Conservation (phyloP, 345 rosid species). For the Psidium friedrichsthalianum region DNA sequence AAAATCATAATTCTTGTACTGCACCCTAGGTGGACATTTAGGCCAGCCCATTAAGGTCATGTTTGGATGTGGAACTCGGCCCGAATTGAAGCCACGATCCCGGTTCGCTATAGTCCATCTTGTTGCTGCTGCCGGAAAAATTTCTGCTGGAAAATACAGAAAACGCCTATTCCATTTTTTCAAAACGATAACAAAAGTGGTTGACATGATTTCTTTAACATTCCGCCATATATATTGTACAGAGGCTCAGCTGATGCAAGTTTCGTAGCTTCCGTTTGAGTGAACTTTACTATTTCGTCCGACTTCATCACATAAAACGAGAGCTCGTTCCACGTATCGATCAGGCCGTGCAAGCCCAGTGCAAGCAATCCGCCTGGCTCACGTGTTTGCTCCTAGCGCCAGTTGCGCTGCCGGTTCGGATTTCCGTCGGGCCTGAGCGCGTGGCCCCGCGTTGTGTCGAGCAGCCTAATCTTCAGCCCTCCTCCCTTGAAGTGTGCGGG, state of each 20-base stretch:
- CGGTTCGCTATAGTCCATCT: no score
- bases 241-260: neutral
- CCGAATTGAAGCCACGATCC: no score
- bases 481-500: no score
- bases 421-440: constrained; percentile 62
- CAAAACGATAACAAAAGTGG: no score
- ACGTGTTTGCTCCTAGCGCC: constrained; percentile 13
- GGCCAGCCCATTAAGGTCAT: no score
- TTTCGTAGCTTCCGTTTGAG: neutral
- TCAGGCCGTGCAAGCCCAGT: constrained; percentile 84
- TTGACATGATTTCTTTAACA: neutral
- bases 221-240: neutral
- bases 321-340: constrained; percentile 66
- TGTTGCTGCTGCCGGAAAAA: no score
- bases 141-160: no score
- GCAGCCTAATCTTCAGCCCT: constrained; percentile 22
- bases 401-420: constrained; percentile 26
- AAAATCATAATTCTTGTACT: no score
- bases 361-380: constrained; percentile 45
- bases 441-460: constrained; percentile 39
- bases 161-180: no score
- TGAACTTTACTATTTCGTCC: neutral
- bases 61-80: no score
- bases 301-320: constrained; percentile 2
- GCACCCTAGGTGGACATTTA: no score